phyloP scores from a whole-genome alignment of 2,329 filamentous ascomycete genomes.

The Hypoxylon sp. region DNA sequence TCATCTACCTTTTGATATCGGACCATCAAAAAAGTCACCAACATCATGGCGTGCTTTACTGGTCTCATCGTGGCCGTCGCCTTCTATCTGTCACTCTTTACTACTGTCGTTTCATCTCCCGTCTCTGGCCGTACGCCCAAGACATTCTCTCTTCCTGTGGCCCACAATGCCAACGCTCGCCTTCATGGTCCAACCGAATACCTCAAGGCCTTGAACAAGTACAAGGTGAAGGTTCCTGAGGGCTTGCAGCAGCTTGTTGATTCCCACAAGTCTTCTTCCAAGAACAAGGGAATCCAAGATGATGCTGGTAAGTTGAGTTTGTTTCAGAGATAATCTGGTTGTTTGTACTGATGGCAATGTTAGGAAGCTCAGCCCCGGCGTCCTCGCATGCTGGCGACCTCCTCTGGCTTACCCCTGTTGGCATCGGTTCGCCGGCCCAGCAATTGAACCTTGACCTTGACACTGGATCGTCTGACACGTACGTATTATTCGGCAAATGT shows the following conservation, averaged over 20 bases:
- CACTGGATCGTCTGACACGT: slow-evolving; percentile 68
- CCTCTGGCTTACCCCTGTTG: slow-evolving; percentile 54
- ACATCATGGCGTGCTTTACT: slow-evolving; percentile 34
- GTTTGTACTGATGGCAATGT: slow-evolving; percentile 35
- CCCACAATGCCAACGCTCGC: slow-evolving; percentile 36
- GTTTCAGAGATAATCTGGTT: background rate
- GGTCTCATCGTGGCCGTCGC: slow-evolving; percentile 33
- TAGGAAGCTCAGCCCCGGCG: slow-evolving; percentile 49
- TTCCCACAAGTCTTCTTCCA: slow-evolving; percentile 29
- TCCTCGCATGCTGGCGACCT: slow-evolving; percentile 52
- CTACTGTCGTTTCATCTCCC: slow-evolving; percentile 27
- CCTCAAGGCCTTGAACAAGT: slow-evolving; percentile 46
- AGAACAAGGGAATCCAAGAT: slow-evolving; percentile 29
- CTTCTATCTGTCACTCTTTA: slow-evolving; percentile 35
- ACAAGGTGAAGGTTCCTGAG: slow-evolving; percentile 44
- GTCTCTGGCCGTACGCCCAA: slow-evolving; percentile 18
- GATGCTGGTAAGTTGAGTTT: slow-evolving; percentile 22
- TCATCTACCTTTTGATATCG: slow-evolving; percentile 6
- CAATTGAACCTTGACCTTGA: slow-evolving; percentile 59
- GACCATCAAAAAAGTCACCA: slow-evolving; percentile 1
- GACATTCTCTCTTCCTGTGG: slow-evolving; percentile 40
- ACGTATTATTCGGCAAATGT: slow-evolving; percentile 52
- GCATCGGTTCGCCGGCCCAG: slow-evolving; percentile 59
- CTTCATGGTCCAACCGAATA: slow-evolving; percentile 45
- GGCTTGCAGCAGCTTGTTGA: slow-evolving; percentile 42